Percentiles rank a stretch among this genome's conserved stretches.
Evolutionary conservation across 192 early-diverging fungal genomes (phyloP).

Genomic region (Backusella psychrophila): DNA sequence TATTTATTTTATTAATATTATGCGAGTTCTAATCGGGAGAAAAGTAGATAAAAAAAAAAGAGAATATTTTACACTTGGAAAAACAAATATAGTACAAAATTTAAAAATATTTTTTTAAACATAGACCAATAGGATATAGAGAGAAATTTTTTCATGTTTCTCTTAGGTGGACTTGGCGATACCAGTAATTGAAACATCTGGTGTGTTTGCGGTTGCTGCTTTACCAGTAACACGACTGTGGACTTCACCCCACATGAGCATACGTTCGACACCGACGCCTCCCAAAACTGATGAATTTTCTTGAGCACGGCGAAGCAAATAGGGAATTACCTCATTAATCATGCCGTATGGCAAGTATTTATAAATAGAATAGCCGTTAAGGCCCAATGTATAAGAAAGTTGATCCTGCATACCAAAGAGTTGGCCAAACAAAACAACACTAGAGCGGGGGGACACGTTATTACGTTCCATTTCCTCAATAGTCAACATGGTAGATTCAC

Average conservation of each 20-base stretch:
- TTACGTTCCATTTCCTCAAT: constrained; percentile 59
- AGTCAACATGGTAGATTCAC: constrained; percentile 67
- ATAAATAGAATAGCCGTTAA: constrained; percentile 75
- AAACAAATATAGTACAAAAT: constrained; percentile 11
- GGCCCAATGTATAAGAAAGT: constrained; percentile 78
- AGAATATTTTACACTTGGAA: neutral
- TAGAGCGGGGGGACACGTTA: constrained; percentile 49
- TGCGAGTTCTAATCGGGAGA: constrained; percentile 7
- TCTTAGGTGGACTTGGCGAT: constrained; percentile 1
- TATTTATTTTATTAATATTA: neutral
- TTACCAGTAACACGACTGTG: constrained; percentile 35
- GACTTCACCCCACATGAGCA: constrained; percentile 60
- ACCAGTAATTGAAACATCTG: neutral
- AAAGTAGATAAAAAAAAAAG: neutral
- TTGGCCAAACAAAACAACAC: constrained; percentile 89
- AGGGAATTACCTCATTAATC: constrained; percentile 91
- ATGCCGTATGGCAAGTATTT: constrained; percentile 95
- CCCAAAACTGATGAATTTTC: constrained; percentile 87
- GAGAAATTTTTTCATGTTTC: neutral
- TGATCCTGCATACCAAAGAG: constrained; percentile 94
- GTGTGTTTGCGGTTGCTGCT: neutral
- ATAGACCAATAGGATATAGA: neutral
- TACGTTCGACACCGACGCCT: constrained; percentile 58
- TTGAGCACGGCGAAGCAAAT: constrained; percentile 88
- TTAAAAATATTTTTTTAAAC: neutral